Percentiles rank a stretch among this genome's conserved stretches.
Evolutionary conservation across 148 eudicot species (phyloP).

Genomic region (Tetragonia tetragonoides): DNA sequence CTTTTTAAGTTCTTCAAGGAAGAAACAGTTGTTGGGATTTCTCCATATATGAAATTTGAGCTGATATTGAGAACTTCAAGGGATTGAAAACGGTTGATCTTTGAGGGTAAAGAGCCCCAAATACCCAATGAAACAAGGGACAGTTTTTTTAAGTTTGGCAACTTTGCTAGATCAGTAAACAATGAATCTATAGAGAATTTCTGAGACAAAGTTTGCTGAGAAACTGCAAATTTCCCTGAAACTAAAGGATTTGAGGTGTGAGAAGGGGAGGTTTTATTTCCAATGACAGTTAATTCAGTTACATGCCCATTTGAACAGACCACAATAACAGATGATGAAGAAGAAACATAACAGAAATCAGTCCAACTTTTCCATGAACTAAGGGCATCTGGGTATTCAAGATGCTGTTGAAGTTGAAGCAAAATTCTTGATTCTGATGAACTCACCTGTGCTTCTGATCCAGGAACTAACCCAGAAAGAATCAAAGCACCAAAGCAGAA

Average conservation of each 20-base stretch:
- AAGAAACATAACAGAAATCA: constrained; percentile 58
- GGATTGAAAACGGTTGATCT: constrained; percentile 48
- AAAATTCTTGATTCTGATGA: constrained; percentile 53
- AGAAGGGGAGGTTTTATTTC: constrained; percentile 55
- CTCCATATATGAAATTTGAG: constrained; percentile 72
- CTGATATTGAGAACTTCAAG: constrained; percentile 68
- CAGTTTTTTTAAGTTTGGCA: constrained; percentile 46
- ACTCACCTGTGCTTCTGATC: constrained; percentile 47
- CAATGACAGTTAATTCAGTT: constrained; percentile 69
- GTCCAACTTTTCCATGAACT: constrained; percentile 69
- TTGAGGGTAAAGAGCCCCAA: constrained; percentile 76
- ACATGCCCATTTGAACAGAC: constrained; percentile 64
- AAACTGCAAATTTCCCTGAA: constrained; percentile 19
- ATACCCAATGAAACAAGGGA: constrained; percentile 75
- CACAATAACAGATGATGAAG: constrained; percentile 39
- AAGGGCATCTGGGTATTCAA: constrained; percentile 62
- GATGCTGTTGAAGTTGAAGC: constrained; percentile 54
- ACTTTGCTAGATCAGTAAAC: constrained; percentile 68
- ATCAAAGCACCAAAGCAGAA: constrained; percentile 32
- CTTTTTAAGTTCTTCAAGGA: constrained; percentile 39
- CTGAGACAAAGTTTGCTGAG: constrained; percentile 41
- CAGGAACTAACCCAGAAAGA: constrained; percentile 27
- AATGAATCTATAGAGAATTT: constrained; percentile 70
- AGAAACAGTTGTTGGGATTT: constrained; percentile 50
- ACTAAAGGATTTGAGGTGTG: constrained; percentile 21